Base-by-base conservation (phyloP, 2,329 filamentous ascomycete species). In the Apiospora arundinis region DNA sequence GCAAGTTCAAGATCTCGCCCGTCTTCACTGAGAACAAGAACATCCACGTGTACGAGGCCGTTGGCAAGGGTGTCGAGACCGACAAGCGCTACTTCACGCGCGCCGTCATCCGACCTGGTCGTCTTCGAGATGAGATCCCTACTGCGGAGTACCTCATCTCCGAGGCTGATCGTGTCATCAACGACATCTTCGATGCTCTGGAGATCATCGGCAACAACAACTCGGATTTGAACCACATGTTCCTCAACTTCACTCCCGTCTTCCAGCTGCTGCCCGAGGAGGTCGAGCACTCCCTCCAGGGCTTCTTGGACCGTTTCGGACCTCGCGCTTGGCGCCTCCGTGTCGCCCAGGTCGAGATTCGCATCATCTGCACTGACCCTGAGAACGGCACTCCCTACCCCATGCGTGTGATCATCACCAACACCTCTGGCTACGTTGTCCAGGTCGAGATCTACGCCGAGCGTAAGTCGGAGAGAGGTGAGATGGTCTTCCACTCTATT, bases 121-220 rank as follows among this genome's bases (percentile, higher is more conserved):
- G 95, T 80, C 92, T 99, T 70, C 92, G 95, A 77, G 96, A 99
- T 79, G 95, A 98, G 83, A 98, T 99, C 73, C 95, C 96, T 48
- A 98, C 95, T n/a, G 94, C 94, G 0, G 96, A 99, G 84, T 99
- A 99, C 84, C 90, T 99, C 81, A 97, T 97, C 77, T 98, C 95
- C 0, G 96, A 99, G 86, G 95, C 95, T 49, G 95, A 99, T 80
- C 92, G 96, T 74, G 88, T 98, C 77, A 95, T 99, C 89, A 98
- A 94, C 81, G 96, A 99, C 81, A 98, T 99, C 79, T 91, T 98
- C 69, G 96, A 99, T 80, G 96, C 96, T 63, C 88, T 99, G 72
- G 96, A 99, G 88, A 98, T 99, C 78, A 97, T 98, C 80, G 96
- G 96, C 80, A 98, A 97, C 88, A 98, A 98, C 87, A 97, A 97